These are phyloP conservation scores for Sugiyamaella valdiviana DNA, from an alignment of 805 yeast genomes.

Conservation along the genomic window DNA sequence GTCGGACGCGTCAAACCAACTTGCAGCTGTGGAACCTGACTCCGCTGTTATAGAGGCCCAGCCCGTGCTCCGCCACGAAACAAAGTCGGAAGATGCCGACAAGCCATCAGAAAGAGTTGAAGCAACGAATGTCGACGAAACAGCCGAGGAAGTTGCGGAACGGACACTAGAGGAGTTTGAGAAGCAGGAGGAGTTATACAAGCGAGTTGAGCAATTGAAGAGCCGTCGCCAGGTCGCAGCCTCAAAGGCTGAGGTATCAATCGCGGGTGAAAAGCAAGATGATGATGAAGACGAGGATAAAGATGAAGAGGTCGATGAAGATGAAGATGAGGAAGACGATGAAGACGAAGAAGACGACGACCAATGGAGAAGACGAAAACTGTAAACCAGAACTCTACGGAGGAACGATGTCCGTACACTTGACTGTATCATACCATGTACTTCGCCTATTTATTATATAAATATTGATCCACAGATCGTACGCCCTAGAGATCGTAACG, in stretches of 20 bases:
- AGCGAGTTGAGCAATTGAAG: conserved; percentile 10
- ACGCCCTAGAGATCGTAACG: conserved; percentile 37
- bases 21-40: neutral
- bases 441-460: neutral
- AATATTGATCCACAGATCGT: neutral
- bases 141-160: conserved; percentile 9
- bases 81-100: neutral
- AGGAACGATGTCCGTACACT: too few relatives aligned
- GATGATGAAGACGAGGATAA: neutral
- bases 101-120: neutral
- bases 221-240: neutral
- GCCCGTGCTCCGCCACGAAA: neutral
- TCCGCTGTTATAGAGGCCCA: conserved; percentile 9
- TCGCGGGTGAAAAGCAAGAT: neutral
- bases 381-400: too few relatives aligned
- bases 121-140: neutral
- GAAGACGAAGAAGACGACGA: conserved; percentile 12
- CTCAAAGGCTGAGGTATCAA: neutral
- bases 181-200: conserved; percentile 10
- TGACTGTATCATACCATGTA: neutral
- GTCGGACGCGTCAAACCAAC: too few relatives aligned
- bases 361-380: conserved; percentile 3
- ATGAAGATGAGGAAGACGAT: conserved; percentile 5
- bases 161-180: conserved; percentile 9
- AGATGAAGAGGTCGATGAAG: neutral